Percentiles rank a stretch among this genome's conserved stretches.
Evolutionary conservation across 768 basidiomycete genomes (phyloP).

Genomic region (Kwoniella bestiolae): DNA sequence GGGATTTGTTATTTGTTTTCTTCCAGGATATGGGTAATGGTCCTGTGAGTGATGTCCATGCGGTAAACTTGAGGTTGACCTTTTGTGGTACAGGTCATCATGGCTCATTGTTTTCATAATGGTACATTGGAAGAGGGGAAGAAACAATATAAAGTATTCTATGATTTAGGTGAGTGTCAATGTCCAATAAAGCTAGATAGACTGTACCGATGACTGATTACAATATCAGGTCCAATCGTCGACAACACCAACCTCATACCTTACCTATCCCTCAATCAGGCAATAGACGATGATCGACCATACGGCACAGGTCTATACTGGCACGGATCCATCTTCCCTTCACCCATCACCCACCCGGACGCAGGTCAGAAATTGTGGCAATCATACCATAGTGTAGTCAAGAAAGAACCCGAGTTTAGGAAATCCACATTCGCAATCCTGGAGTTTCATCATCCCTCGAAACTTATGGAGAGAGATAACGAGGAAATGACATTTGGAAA

Average conservation of each 20-base stretch:
- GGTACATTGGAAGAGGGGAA: not conserved
- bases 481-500: not conserved
- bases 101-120: not conserved
- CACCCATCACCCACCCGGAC: not conserved
- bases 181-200: not conserved
- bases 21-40: not conserved
- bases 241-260: not conserved
- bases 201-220: not conserved
- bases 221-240: constrained; percentile 3
- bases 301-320: not conserved
- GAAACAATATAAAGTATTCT: constrained; percentile 1
- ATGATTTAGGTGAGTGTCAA: constrained; percentile 2
- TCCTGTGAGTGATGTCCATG: too few relatives aligned
- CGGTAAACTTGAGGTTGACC: too few relatives aligned
- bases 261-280: not conserved
- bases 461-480: not conserved
- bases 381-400: not conserved
- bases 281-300: not conserved
- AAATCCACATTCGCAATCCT: not conserved
- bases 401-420: not conserved
- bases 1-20: not conserved
- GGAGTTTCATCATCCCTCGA: not conserved
- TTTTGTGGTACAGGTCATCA: not conserved
- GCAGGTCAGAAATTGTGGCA: not conserved
- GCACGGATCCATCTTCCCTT: not conserved